Evolutionary conservation across 2,329 filamentous ascomycete genomes (phyloP).

Genomic region (Sporothrix pallida): DNA sequence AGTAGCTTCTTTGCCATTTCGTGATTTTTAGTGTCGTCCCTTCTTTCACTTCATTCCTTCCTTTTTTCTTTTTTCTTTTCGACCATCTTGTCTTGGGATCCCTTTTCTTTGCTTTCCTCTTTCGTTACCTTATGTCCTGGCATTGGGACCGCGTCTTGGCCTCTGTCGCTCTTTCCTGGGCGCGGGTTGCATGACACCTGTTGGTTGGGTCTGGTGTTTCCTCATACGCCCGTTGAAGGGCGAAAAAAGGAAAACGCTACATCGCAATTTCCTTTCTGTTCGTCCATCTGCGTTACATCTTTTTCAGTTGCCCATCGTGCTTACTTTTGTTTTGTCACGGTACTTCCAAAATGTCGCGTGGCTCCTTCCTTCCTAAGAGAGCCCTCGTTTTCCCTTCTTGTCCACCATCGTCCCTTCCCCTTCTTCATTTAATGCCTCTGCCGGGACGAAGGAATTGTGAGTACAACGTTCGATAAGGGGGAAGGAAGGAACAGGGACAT

Average conservation of each 20-base stretch:
- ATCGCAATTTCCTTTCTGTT: background rate
- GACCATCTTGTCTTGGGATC: background rate
- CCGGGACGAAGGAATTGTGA: slow-evolving; percentile 13
- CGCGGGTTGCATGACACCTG: background rate
- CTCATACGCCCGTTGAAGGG: background rate
- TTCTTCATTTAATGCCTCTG: background rate
- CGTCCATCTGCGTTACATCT: background rate
- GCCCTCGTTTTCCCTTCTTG: background rate
- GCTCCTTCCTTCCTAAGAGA: background rate
- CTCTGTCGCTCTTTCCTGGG: background rate
- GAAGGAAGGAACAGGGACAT: background rate
- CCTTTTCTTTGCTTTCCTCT: background rate
- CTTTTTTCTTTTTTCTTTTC: background rate
- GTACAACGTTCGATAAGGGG: background rate
- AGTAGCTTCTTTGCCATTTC: background rate
- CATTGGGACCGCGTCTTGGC: background rate
- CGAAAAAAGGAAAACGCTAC: background rate
- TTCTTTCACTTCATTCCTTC: background rate
- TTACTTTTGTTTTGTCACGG: background rate
- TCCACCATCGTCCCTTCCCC: slow-evolving; percentile 2
- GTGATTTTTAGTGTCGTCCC: background rate
- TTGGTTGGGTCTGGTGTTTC: slow-evolving; percentile 4
- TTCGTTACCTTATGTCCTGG: background rate
- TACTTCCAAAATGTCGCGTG: background rate
- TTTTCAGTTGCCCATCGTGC: background rate